Conservation (phyloP, 2,329 filamentous ascomycete genomes). For the Pseudopithomyces chartarum region DNA sequence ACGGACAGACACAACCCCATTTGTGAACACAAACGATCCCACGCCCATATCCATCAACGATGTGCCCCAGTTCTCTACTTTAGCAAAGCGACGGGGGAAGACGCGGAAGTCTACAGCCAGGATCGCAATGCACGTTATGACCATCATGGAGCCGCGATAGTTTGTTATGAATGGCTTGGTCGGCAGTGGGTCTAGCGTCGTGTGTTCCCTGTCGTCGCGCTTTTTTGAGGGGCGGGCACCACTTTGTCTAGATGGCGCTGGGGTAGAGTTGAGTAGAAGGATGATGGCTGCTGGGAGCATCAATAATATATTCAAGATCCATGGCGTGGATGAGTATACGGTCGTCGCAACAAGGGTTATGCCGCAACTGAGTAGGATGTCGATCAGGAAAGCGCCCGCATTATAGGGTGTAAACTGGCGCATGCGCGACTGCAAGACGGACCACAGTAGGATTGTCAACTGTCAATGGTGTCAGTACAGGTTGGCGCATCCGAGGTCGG, state of each 20-base stretch:
- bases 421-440: constrained; percentile 80
- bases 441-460: constrained; percentile 86
- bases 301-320: constrained; percentile 76
- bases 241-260: constrained; percentile 18
- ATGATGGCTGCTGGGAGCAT: constrained; percentile 72
- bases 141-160: constrained; percentile 90
- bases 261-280: constrained; percentile 49
- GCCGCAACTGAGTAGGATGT: constrained; percentile 86
- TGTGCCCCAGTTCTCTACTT: constrained; percentile 98
- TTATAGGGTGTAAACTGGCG: constrained; percentile 82
- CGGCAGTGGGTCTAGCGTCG: constrained; percentile 62
- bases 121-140: constrained; percentile 87
- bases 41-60: constrained; percentile 99
- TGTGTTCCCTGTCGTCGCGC: constrained; percentile 19
- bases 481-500: constrained; percentile 19
- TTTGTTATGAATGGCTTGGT: constrained; percentile 90
- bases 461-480: constrained; percentile 49
- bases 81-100: constrained; percentile 93
- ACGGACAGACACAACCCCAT: constrained; percentile 86
- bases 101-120: constrained; percentile 95
- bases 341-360: constrained; percentile 85
- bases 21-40: constrained; percentile 95
- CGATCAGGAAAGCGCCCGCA: constrained; percentile 69
- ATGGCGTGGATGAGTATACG: constrained; percentile 75
- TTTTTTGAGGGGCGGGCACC: constrained; percentile 27